These are phyloP conservation scores for Aspergillus terreus DNA, from an alignment of 2,329 filamentous ascomycete genomes.

Conservation along the genomic window DNA sequence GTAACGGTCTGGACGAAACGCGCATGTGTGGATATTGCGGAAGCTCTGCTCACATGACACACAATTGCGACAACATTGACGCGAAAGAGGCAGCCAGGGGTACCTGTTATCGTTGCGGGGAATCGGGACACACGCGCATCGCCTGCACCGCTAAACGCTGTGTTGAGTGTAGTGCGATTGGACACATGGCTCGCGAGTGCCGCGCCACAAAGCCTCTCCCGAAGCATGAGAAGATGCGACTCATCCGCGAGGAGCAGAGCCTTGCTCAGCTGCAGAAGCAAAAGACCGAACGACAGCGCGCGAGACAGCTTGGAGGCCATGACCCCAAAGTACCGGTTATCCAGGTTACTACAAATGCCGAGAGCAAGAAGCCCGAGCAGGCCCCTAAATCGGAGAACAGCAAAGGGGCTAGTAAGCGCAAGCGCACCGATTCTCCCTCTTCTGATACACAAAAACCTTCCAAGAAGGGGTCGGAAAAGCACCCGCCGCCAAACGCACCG, in stretches of 20 bases:
- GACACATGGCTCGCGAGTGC: slow-evolving; percentile 37
- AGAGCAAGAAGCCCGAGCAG: slow-evolving; percentile 9
- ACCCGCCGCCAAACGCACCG: slow-evolving; percentile 21
- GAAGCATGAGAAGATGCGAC: slow-evolving; percentile 32
- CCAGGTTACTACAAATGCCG: slow-evolving; percentile 24
- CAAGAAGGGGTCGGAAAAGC: slow-evolving; percentile 24
- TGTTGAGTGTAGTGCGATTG: slow-evolving; percentile 41
- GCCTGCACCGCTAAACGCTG: slow-evolving; percentile 42
- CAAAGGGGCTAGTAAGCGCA: slow-evolving; percentile 27
- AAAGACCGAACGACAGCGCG: slow-evolving; percentile 35
- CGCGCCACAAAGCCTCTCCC: slow-evolving; percentile 30
- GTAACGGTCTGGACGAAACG: slow-evolving; percentile 40
- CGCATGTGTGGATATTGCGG: slow-evolving; percentile 45
- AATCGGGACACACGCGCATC: slow-evolving; percentile 34
- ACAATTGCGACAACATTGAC: slow-evolving; percentile 44
- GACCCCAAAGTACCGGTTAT: slow-evolving; percentile 42
- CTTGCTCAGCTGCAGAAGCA: slow-evolving; percentile 32
- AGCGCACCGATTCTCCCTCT: slow-evolving; percentile 25
- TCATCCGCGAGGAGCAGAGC: slow-evolving; percentile 36
- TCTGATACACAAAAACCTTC: slow-evolving; percentile 21
- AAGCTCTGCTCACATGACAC: slow-evolving; percentile 42
- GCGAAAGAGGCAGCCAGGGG: slow-evolving; percentile 36
- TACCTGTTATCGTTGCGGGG: slow-evolving; percentile 42
- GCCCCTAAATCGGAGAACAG: slow-evolving; percentile 8
- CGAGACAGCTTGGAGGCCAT: slow-evolving; percentile 42